These are phyloP conservation scores for Annulohypoxylon truncatum DNA, from an alignment of 2,329 filamentous ascomycete species.

Conservation along the genomic window DNA sequence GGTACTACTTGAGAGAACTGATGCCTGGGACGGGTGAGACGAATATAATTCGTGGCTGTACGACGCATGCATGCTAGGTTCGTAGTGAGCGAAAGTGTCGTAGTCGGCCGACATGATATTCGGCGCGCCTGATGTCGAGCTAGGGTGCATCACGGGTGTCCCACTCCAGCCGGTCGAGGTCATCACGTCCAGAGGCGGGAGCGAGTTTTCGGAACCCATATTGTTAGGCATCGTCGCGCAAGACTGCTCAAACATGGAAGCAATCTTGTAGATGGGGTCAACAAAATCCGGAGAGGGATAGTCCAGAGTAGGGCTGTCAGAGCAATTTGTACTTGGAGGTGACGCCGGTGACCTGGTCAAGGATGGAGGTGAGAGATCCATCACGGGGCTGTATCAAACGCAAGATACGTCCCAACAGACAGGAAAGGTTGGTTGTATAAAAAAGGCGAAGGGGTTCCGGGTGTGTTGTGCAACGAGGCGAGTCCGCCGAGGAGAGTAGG, in stretches of 20 bases:
- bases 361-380: slow-evolving; percentile 63
- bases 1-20: slow-evolving; percentile 42
- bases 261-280: slow-evolving; percentile 58
- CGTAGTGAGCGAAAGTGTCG: slow-evolving; percentile 62
- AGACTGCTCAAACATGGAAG: slow-evolving; percentile 56
- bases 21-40: slow-evolving; percentile 52
- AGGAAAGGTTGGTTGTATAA: slow-evolving; percentile 36
- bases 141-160: slow-evolving; percentile 54
- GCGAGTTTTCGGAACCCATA: slow-evolving; percentile 53
- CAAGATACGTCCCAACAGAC: slow-evolving; percentile 37
- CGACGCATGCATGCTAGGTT: slow-evolving; percentile 53
- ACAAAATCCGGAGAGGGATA: slow-evolving; percentile 60
- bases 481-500: slow-evolving; percentile 26
- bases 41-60: slow-evolving; percentile 63
- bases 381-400: slow-evolving; percentile 48
- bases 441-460: slow-evolving; percentile 22
- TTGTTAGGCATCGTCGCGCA: slow-evolving; percentile 53
- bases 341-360: slow-evolving; percentile 59
- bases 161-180: slow-evolving; percentile 59
- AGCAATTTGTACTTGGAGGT: slow-evolving; percentile 59
- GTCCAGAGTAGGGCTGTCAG: slow-evolving; percentile 55
- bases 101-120: slow-evolving; percentile 63
- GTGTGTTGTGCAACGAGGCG: slow-evolving; percentile 30
- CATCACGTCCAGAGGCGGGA: slow-evolving; percentile 56
- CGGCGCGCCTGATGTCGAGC: slow-evolving; percentile 56